Evolutionary conservation across 78 protist species (phyloP), one percentile per base, ranked within the genome.

Genomic region (Dictyostelium firmibasis): DNA sequence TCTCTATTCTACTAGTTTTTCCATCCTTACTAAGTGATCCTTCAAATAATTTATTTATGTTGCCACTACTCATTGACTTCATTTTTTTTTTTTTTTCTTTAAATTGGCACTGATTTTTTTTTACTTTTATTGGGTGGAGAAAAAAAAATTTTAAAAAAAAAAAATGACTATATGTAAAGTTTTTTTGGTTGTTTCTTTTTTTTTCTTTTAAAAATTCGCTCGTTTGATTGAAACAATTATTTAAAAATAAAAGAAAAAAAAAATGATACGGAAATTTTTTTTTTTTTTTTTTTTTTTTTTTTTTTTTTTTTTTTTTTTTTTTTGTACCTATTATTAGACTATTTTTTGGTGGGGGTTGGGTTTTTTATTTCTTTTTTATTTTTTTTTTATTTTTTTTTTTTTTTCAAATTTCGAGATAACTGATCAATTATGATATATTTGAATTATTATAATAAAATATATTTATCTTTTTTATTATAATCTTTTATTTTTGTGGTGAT

Each of bases 21-120:
- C 87, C 87, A 89, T 89, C 94, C 47, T 89, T 89, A 81, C 94
- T 89, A 13, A 89, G 14, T 20, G 38, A 25, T 18, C 60, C 72
- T 43, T 89, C 94, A 29, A 53, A 78, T 11, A 50, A 20, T 81
- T 70, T 89, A 81, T 62, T 64, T 20, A 82, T 20, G 33, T 25
- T 69, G 9, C 33, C 33, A 67, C 72, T 62, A 60, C 43, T 36
- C 60, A 89, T 47, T 47, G 94, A 81, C 82, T 89, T 89, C 94
- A 89, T 89, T 70, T 81, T 67, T 20, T 20, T 20, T 76, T 0
- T 16, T 72, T 13, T 29, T 38, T 76, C 20, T 76, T 13, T 76
- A 53, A 25, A 70, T n/a, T n/a, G n/a, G n/a, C n/a, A n/a, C n/a
- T n/a, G n/a, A n/a, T n/a, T 29, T 31, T 8, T n/a, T 14, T 8